Conservation (phyloP, 257 asterid species). For the Nicotiana tomentosiformis region DNA sequence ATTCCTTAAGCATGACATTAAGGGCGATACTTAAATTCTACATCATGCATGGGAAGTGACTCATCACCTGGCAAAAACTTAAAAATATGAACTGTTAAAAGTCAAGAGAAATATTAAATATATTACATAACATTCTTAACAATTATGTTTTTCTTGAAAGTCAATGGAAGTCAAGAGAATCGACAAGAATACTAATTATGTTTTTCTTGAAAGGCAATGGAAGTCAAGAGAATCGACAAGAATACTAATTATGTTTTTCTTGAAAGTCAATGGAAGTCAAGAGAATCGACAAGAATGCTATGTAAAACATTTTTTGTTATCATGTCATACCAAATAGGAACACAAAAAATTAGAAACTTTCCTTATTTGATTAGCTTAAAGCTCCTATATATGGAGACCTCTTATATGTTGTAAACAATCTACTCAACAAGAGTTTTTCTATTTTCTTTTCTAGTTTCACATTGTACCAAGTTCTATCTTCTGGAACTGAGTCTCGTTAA, state of each 20-base stretch:
- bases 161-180: not conserved
- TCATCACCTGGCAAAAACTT: not conserved
- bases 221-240: not conserved
- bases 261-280: conserved; percentile 4
- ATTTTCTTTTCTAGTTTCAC: not conserved
- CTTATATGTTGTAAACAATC: not conserved
- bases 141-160: not conserved
- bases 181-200: not conserved
- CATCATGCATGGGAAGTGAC: not conserved
- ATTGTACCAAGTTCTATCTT: not conserved
- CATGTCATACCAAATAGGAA: not conserved
- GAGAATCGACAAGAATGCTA: not conserved
- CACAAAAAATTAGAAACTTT: not conserved
- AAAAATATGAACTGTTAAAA: not conserved
- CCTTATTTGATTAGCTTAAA: not conserved
- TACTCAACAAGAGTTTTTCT: not conserved
- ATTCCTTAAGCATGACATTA: not conserved
- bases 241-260: not conserved
- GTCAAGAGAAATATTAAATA: not conserved
- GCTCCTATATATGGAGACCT: not conserved
- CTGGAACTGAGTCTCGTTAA: not conserved
- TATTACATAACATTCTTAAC: not conserved
- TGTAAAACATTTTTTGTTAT: not conserved
- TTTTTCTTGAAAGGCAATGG: not conserved
- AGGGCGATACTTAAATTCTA: not conserved